Evolutionary conservation across 257 asterid species (phyloP).

Genomic region (Solanum neorickii): DNA sequence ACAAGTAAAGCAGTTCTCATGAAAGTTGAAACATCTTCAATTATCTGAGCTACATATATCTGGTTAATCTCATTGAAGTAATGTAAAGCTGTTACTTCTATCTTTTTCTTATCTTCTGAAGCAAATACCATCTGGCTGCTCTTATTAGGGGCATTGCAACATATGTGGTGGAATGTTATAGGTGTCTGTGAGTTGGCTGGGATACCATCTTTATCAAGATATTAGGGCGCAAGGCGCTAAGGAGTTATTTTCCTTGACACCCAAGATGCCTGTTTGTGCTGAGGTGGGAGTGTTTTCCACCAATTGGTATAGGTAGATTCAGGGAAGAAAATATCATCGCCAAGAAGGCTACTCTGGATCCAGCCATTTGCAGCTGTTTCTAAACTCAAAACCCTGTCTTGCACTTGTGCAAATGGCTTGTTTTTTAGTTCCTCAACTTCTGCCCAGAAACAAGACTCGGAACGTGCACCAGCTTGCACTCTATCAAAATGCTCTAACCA

Average conservation of each 20-base stretch:
- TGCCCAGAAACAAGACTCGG: slow-evolving; percentile 78
- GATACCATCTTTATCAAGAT: neutral
- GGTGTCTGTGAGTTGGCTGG: neutral
- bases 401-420: slow-evolving; percentile 22
- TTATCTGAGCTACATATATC: neutral
- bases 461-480: slow-evolving; percentile 21
- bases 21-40: neutral
- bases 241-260: slow-evolving; percentile 17
- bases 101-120: neutral
- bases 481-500: slow-evolving; percentile 77
- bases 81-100: neutral
- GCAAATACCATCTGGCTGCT: neutral
- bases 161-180: neutral
- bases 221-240: neutral
- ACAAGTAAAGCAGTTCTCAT: neutral
- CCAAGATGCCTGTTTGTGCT: slow-evolving; percentile 37
- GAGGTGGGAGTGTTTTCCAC: slow-evolving; percentile 67
- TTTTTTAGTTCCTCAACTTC: slow-evolving; percentile 76
- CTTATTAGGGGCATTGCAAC: neutral
- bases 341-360: slow-evolving; percentile 26
- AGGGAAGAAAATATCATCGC: slow-evolving; percentile 48
- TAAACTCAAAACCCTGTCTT: slow-evolving; percentile 29
- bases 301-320: slow-evolving; percentile 69
- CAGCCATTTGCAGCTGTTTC: slow-evolving; percentile 37
- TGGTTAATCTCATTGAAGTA: neutral